These are phyloP conservation scores for Colletotrichum orchidophilum DNA, from an alignment of 2,329 filamentous ascomycete species.

Conservation along the genomic window DNA sequence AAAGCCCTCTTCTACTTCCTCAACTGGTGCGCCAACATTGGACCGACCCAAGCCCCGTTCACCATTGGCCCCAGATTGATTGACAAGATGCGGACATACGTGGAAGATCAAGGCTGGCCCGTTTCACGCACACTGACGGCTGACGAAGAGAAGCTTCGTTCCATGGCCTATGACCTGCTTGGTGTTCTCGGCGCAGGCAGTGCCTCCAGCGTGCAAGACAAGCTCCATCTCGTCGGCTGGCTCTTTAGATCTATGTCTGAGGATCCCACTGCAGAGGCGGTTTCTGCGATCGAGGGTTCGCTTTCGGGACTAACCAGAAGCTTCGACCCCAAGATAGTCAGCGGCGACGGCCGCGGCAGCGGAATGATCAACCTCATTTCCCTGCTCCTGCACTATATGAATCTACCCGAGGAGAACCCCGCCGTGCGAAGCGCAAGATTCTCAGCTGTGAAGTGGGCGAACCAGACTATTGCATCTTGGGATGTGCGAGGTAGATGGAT, in stretches of 20 bases:
- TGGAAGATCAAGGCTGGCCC: slow-evolving; percentile 87
- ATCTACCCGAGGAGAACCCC: slow-evolving; percentile 56
- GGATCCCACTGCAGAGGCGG: slow-evolving; percentile 79
- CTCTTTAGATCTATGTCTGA: slow-evolving; percentile 85
- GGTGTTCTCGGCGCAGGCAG: slow-evolving; percentile 79
- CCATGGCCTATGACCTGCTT: slow-evolving; percentile 89
- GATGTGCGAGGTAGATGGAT: slow-evolving; percentile 88
- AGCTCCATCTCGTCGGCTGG: slow-evolving; percentile 71
- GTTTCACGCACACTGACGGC: slow-evolving; percentile 64
- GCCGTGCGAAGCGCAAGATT: slow-evolving; percentile 80
- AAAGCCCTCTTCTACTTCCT: slow-evolving; percentile 87
- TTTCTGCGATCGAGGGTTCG: slow-evolving; percentile 89
- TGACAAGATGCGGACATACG: slow-evolving; percentile 74
- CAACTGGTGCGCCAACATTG: slow-evolving; percentile 85
- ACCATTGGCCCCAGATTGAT: slow-evolving; percentile 76
- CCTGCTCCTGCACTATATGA: slow-evolving; percentile 77
- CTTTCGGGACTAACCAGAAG: slow-evolving; percentile 75
- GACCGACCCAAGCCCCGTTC: slow-evolving; percentile 66
- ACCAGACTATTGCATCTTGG: slow-evolving; percentile 82
- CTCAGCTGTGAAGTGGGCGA: slow-evolving; percentile 87
- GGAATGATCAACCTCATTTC: slow-evolving; percentile 46
- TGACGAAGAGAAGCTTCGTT: slow-evolving; percentile 67
- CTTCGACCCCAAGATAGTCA: slow-evolving; percentile 47
- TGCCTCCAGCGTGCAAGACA: slow-evolving; percentile 61
- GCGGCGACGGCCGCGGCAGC: slow-evolving; percentile 37